Base-by-base conservation (phyloP, 228 moss, liverwort and hornwort genomes). In the Sphagnum fallax region DNA sequence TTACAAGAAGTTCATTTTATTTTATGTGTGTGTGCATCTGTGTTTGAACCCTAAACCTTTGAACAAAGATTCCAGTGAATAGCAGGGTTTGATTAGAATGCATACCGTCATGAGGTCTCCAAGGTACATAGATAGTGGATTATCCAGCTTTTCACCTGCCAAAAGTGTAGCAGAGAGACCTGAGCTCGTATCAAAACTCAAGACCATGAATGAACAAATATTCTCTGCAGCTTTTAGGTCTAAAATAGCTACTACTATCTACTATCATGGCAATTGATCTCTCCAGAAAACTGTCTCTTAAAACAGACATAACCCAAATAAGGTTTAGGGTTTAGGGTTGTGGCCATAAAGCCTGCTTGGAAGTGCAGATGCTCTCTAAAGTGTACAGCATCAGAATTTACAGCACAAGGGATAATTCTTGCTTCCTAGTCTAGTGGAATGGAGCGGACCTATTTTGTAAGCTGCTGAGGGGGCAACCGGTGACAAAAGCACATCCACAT, bases 61-160 rank as follows among this genome's bases (percentile, higher is more conserved):
- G 32, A 2, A 32, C 32, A 32, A 32, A 32, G 32, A 32, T 32
- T 32, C 32, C 32, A 32, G 32, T 32, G 32, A 32, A 32, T 32
- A 32, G 32, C 32, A 32, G 32, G 32, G 2, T 2, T 32, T 32
- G 32, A 32, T 32, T 32, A 32, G 32, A 32, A 32, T 32, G 1
- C 63, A 51, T 78, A 91, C 97, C 74, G 93, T 98, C 93, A 98
- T 98, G 51, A 98, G 65, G 73, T 98, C 97, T 70, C 91, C 97
- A 65, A 91, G 82, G 71, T 93, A 98, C 97, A 98, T 98, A 6
- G 91, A 84, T 65, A 98, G 64, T 60, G 97, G 93, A 58, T 98
- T 90, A 69, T 93, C 85, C 53, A 84, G 69, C 77, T 88, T 91
- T 73, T 98, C 97, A 50, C 91, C 97, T 91, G 67, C 82, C 76